phyloP scores from a whole-genome alignment of 768 basidiomycete genomes.

The Termitomyces sp. region DNA sequence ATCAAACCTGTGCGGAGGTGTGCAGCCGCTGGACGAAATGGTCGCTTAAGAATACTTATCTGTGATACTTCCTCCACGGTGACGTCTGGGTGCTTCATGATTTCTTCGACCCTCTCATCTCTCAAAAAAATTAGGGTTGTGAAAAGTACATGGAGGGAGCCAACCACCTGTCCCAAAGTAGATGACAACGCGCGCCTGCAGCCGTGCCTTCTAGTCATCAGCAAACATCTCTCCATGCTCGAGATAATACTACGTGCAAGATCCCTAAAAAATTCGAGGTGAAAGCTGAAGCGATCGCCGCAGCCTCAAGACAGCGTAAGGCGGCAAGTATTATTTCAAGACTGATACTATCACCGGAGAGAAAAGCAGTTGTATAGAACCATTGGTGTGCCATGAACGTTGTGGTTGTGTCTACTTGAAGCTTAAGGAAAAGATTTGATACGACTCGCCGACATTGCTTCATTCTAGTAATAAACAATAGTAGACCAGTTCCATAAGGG shows the following conservation, averaged over 20 bases:
- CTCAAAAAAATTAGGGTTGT: slow-evolving; percentile 24
- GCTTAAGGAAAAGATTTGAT: background rate
- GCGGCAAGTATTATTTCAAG: slow-evolving; percentile 49
- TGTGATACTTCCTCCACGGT: slow-evolving; percentile 42
- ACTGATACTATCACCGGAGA: slow-evolving; percentile 54
- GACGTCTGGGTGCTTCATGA: slow-evolving; percentile 48
- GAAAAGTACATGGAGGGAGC: background rate
- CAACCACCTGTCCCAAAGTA: slow-evolving; percentile 44
- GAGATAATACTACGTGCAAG: slow-evolving; percentile 42
- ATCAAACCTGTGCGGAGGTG: too few species aligned
- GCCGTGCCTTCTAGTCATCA: slow-evolving; percentile 32
- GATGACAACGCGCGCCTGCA: slow-evolving; percentile 41
- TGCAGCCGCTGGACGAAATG: too few species aligned
- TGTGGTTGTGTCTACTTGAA: background rate
- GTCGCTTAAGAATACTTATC: too few species aligned
- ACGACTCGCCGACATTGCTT: background rate
- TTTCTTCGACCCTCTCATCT: slow-evolving; percentile 43
- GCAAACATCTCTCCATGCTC: slow-evolving; percentile 47
- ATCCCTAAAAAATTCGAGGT: slow-evolving; percentile 46
- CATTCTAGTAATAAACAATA: background rate
- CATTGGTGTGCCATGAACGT: slow-evolving; percentile 15
- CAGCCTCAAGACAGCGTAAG: slow-evolving; percentile 40
- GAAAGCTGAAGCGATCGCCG: slow-evolving; percentile 42
- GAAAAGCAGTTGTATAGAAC: slow-evolving; percentile 40
- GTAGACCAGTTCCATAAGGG: background rate